A percentile compares a stretch with the other conserved stretches of the same genome.
Evolutionary conservation across 345 rosid genomes (phyloP).

Genomic region (Nasturtium officinale): DNA sequence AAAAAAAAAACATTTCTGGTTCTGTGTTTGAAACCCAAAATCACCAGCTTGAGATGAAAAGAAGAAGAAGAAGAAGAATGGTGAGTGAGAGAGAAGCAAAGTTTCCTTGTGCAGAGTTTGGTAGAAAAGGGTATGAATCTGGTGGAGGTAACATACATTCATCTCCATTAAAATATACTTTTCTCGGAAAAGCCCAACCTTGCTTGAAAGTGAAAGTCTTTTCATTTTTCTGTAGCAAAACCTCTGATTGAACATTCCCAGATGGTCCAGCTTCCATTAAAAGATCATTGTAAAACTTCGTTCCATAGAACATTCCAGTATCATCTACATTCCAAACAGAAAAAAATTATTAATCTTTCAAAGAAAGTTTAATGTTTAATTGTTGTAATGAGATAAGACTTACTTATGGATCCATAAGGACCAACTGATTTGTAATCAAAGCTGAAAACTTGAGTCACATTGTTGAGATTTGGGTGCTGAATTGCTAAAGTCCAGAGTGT

Average conservation of each 20-base stretch:
- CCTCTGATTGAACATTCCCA: constrained; percentile 90
- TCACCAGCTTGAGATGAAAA: constrained; percentile 44
- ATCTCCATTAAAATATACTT: constrained; percentile 91
- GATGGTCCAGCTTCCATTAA: constrained; percentile 87
- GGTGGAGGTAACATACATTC: constrained; percentile 92
- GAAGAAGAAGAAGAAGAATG: constrained; percentile 44
- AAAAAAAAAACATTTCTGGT: constrained; percentile 7
- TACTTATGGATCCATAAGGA: constrained; percentile 75
- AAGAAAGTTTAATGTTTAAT: not conserved
- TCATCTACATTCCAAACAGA: constrained; percentile 50
- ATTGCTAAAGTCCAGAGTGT: constrained; percentile 68
- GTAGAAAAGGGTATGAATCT: constrained; percentile 78
- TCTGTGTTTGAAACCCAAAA: constrained; percentile 20
- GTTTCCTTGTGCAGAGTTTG: constrained; percentile 53
- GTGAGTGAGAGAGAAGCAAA: constrained; percentile 42
- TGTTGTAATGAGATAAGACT: constrained; percentile 4
- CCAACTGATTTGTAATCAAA: constrained; percentile 75
- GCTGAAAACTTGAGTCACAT: constrained; percentile 87
- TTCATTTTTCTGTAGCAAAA: constrained; percentile 75
- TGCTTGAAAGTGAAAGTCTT: constrained; percentile 79
- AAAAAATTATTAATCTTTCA: not conserved
- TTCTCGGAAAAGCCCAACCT: constrained; percentile 93
- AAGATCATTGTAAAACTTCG: constrained; percentile 73
- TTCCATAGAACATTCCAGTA: constrained; percentile 85
- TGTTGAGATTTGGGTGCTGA: constrained; percentile 87